phyloP scores from a whole-genome alignment of 306 rosid species.

The Cucumis melo region DNA sequence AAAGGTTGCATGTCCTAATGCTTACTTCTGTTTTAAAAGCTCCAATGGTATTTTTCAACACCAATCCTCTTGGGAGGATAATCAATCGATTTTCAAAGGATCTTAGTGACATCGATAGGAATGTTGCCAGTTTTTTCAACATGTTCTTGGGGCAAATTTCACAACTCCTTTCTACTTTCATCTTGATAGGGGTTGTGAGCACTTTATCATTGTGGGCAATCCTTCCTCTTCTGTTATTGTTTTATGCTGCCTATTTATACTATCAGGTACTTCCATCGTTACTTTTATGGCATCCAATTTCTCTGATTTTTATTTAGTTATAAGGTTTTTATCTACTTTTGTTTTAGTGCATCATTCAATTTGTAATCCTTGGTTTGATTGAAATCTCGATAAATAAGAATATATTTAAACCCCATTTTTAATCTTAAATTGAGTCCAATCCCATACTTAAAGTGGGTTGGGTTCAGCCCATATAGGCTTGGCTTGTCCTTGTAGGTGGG shows the following conservation, averaged over 20 bases:
- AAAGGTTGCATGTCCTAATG: conserved; percentile 78
- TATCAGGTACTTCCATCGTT: conserved; percentile 50
- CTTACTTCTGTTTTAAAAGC: conserved; percentile 65
- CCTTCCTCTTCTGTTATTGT: conserved; percentile 74
- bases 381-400: neutral
- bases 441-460: neutral
- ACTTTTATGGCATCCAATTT: neutral
- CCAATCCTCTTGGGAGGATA: conserved; percentile 84
- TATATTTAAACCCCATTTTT: neutral
- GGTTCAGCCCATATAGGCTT: neutral
- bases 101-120: conserved; percentile 88
- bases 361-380: neutral
- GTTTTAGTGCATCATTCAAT: neutral
- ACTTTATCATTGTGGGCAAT: conserved; percentile 95
- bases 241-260: conserved; percentile 72
- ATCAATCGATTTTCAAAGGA: conserved; percentile 90
- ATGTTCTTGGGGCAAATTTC: conserved; percentile 78
- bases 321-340: neutral
- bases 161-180: conserved; percentile 71
- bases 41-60: conserved; percentile 85
- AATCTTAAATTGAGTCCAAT: neutral
- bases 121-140: conserved; percentile 53
- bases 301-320: neutral
- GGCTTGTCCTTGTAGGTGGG: neutral
- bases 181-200: conserved; percentile 87